These are phyloP conservation scores for Talaromyces sp. DNA, from an alignment of 2,329 filamentous ascomycete genomes.

Conservation along the genomic window DNA sequence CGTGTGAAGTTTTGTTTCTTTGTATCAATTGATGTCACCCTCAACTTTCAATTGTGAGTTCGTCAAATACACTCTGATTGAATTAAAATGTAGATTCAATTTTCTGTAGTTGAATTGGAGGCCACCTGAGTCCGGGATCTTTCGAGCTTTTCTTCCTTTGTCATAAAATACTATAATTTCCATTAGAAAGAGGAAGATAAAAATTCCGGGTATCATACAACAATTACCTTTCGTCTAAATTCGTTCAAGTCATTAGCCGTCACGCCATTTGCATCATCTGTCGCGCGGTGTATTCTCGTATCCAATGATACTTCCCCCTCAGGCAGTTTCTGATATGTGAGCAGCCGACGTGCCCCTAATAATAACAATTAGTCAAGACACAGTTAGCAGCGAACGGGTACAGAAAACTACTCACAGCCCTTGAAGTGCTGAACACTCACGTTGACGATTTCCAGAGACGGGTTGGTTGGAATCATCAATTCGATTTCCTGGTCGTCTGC, in stretches of 20 bases:
- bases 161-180: neutral
- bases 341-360: conserved; percentile 76
- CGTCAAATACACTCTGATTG: neutral
- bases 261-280: conserved; percentile 31
- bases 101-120: neutral
- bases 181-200: neutral
- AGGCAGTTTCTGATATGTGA: conserved; percentile 72
- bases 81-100: neutral
- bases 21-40: neutral
- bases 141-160: neutral
- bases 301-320: conserved; percentile 43
- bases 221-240: conserved; percentile 51
- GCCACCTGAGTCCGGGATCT: neutral
- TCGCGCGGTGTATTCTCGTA: conserved; percentile 27
- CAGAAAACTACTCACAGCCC: conserved; percentile 58
- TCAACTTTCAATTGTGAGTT: neutral
- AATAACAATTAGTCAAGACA: neutral
- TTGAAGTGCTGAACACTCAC: conserved; percentile 84
- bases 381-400: neutral
- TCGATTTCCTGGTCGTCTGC: conserved; percentile 73
- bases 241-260: conserved; percentile 62
- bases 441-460: conserved; percentile 64
- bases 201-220: neutral
- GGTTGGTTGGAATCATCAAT: conserved; percentile 70
- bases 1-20: neutral